Percentiles rank a stretch among this genome's conserved stretches.
These are phyloP conservation scores for Ogataea glucozyma DNA, from an alignment of 805 yeast species.

Conservation along the genomic window DNA sequence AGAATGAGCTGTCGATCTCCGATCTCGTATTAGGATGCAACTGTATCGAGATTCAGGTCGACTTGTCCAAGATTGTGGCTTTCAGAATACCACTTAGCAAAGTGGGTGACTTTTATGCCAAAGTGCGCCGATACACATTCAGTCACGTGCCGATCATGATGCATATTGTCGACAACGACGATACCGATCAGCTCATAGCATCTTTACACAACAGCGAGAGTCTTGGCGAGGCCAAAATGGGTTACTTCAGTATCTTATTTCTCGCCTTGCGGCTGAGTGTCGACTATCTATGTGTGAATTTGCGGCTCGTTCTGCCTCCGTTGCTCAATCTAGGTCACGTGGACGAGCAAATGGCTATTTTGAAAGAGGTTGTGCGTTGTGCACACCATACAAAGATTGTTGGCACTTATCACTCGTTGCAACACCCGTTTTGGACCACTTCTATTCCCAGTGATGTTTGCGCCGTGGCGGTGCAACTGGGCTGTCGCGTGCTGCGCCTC, in stretches of 20 bases:
- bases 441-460: background rate
- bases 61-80: conserved; percentile 6
- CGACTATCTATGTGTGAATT: conserved; percentile 8
- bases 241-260: conserved; percentile 7
- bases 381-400: conserved; percentile 4
- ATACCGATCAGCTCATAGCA: background rate
- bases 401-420: conserved; percentile 3
- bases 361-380: background rate
- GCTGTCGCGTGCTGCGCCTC: conserved; percentile 4
- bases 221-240: conserved; percentile 5
- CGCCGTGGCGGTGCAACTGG: background rate
- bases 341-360: conserved; percentile 4
- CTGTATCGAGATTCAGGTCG: conserved; percentile 9
- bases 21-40: conserved; percentile 7
- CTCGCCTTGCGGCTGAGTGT: conserved; percentile 9
- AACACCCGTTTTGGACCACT: conserved; percentile 2
- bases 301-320: conserved; percentile 3
- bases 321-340: background rate
- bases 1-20: conserved; percentile 4
- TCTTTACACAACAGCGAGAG: background rate
- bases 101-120: conserved; percentile 8
- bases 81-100: conserved; percentile 7
- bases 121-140: conserved; percentile 8
- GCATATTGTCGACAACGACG: conserved; percentile 5
- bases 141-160: conserved; percentile 10